Evolutionary conservation across 2,329 filamentous ascomycete genomes (phyloP).

Genomic region (Fusarium decemcellulare): DNA sequence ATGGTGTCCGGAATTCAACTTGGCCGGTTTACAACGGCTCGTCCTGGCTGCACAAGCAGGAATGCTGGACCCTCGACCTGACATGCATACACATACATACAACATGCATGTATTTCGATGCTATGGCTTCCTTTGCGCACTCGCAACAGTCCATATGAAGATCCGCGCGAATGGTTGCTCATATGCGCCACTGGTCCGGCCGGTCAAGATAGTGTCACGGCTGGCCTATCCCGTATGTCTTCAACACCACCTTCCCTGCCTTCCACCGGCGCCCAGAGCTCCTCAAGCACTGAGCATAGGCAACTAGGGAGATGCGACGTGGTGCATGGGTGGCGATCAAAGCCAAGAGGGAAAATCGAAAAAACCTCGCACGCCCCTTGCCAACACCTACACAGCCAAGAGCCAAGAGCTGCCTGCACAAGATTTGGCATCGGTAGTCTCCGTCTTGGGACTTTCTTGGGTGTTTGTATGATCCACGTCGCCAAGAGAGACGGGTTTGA

Average conservation of each 20-base stretch:
- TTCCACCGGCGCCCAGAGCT: slow-evolving; percentile 5
- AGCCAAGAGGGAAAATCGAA: slow-evolving; percentile 18
- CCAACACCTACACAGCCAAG: slow-evolving; percentile 9
- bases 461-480: slow-evolving; percentile 15
- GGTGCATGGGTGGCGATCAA: slow-evolving; percentile 2
- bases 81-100: neutral
- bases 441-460: slow-evolving; percentile 29
- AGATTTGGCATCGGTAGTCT: slow-evolving; percentile 31
- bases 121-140: neutral
- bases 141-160: neutral
- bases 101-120: no score
- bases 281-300: neutral
- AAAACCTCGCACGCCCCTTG: neutral
- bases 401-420: slow-evolving; percentile 27
- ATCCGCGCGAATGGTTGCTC: slow-evolving; percentile 2
- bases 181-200: neutral
- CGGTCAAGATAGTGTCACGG: neutral
- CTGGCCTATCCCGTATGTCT: neutral
- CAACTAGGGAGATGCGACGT: neutral
- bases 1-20: slow-evolving; percentile 1
- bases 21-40: slow-evolving; percentile 8
- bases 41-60: neutral
- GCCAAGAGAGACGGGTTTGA: slow-evolving; percentile 19
- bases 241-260: neutral
- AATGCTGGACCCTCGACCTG: slow-evolving; percentile 9